phyloP scores from a whole-genome alignment of 2,329 filamentous ascomycete genomes.

The Beauveria caledonica region DNA sequence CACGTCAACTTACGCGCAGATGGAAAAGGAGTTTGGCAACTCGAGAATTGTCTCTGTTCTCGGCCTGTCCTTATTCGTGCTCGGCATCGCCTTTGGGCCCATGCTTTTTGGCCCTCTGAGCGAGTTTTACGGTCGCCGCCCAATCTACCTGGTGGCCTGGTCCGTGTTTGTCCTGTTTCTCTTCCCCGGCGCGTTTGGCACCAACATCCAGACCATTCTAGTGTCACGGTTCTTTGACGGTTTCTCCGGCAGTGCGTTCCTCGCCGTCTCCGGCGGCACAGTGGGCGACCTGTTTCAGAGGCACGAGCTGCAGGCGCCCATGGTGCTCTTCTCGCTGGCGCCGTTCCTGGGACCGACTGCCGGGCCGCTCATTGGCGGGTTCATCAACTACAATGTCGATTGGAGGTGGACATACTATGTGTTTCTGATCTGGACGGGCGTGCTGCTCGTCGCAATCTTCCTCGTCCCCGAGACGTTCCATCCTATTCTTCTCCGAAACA shows the following conservation, averaged over 20 bases:
- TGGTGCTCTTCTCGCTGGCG: constrained; percentile 68
- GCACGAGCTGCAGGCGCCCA: constrained; percentile 64
- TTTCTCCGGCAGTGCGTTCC: constrained; percentile 58
- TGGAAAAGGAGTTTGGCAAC: constrained; percentile 65
- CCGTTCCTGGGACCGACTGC: constrained; percentile 56
- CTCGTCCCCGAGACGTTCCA: constrained; percentile 86
- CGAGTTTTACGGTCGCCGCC: constrained; percentile 75
- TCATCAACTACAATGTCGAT: constrained; percentile 66
- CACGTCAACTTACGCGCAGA: constrained; percentile 70
- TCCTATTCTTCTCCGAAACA: constrained; percentile 62
- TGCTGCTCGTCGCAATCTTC: constrained; percentile 53
- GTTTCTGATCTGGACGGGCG: constrained; percentile 71
- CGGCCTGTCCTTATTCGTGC: constrained; percentile 74
- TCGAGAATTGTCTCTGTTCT: constrained; percentile 67
- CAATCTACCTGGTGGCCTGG: constrained; percentile 72
- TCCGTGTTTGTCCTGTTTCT: constrained; percentile 69
- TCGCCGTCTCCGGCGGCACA: constrained; percentile 73
- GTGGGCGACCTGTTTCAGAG: constrained; percentile 71
- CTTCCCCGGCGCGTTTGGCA: constrained; percentile 72
- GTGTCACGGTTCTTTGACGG: constrained; percentile 71
- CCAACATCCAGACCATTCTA: constrained; percentile 73
- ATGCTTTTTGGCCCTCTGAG: constrained; percentile 56
- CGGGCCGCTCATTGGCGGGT: constrained; percentile 61
- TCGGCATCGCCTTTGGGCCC: constrained; percentile 60
- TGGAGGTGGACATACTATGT: constrained; percentile 86